Evolutionary conservation across 305 asterid genomes (phyloP), one percentile per base, ranked within the genome.

Genomic region (Vinca major): DNA sequence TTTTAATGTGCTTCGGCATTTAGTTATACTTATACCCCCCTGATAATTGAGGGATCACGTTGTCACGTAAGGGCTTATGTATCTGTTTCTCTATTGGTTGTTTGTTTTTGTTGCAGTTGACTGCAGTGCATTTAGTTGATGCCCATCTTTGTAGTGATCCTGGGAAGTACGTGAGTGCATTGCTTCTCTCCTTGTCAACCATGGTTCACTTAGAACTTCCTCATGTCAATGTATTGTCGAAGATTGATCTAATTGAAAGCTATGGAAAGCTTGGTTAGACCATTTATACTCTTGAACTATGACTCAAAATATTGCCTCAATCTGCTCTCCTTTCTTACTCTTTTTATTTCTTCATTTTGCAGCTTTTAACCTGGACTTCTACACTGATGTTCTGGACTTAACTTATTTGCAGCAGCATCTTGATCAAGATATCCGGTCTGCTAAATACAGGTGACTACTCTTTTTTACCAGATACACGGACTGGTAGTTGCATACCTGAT

Each of bases 81-180:
- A 20, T 52, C n/a, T 49, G 55, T 41, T 67, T 76, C 63, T 76
- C 45, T 65, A 26, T 26, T 26, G 33, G 33, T 26, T 26, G n/a
- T 40, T 21, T 66, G 17, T 8, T 69, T 36, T 70, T 37, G 71
- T 71, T 78, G 88, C 87, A 93, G 97, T 84, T 93, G 83, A 86
- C 97, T 45, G 97, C 88, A 17, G 92, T 93, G 72, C 99, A 93
- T 79, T 85, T 93, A 70, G 88, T 93, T 57, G 99, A 93, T 82
- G 89, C 99, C 62, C 97, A 90, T 83, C 95, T 93, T 62, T 93
- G 99, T 65, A 87, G 96, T 58, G 97, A 93, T 81, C 99, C 97
- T 41, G 99, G 96, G 72, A 90, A 93, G 79, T 93, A 89, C 75
- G 82, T 91, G 68, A 93, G 99, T 78, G 96, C 97, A 4, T 75